Base-by-base conservation (phyloP, 768 basidiomycete genomes). In the Termitomyces sp. region DNA sequence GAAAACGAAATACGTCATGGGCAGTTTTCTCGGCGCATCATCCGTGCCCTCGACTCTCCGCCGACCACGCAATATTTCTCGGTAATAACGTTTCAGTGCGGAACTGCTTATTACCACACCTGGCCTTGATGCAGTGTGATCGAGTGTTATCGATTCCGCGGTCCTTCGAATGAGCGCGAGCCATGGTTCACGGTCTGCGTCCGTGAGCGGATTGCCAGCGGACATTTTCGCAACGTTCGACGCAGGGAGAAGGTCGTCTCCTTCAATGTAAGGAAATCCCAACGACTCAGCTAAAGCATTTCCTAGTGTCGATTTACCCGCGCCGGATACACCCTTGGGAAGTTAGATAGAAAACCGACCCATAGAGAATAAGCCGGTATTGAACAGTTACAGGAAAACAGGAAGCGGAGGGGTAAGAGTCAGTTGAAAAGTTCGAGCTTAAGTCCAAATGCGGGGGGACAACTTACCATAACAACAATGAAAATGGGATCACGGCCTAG, bases 201-300 rank as follows among this genome's bases (percentile, higher is more conserved):
- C 94, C 2, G 77, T 86, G 62, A 98, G 74, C 5, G 94, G 88
- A 24, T 76, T 71, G 0, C 93, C 92, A 1, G 73, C 67, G 5
- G 84, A 72, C 94, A 98, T 97, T 79, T 98, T 98, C 29, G 82
- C 86, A 42, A 96, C 81, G 70, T 96, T 96, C 13, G 80, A 70
- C 24, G 76, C 65, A 0, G 94, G 89, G 67, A 98, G 95, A 27
- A 97, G 78, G 60, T 89, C 86, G 68, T 97, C 94, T 29, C 89
- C 95, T 65, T 98, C 95, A 59, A 93, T 74, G 73, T 90, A 96
- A 1, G 92, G 87, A 59, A 92, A 61, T n/a, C 69, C 70, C 49
- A 92, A 76, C 27, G 75, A 74, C 39, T 72, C 63, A 6, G 89
- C 81, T n/a, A 95, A 74, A 5, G 81, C 83, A 5, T 60, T 61